Evolutionary conservation across 352 stramenopile genomes (phyloP), one percentile per base, ranked within the genome.

Genomic region (Phytophthora cryptogea): DNA sequence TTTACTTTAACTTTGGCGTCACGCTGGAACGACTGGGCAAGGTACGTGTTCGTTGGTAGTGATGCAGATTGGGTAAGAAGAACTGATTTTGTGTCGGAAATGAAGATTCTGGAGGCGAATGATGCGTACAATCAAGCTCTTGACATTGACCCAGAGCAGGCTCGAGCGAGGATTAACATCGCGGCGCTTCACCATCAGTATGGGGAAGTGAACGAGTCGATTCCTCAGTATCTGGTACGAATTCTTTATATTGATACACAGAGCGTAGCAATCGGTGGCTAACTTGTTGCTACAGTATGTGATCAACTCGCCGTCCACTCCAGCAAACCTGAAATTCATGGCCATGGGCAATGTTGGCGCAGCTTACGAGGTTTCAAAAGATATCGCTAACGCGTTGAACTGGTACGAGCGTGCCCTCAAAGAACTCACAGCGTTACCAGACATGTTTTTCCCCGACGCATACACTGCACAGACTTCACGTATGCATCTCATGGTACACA

Each of bases 181-280:
- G 85, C 83, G 16, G 71, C 79, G 6, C 56, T 91, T 16, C 76
- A 92, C 32, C 81, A 92, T 28, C 66, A 70, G 31, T 76, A 80
- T 51, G 85, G 85, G 5, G 56, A 86, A 5, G 60, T 80, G n/a
- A 55, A 63, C 36, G 66, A 72, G 8, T 83, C 85, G 2, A 72
- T 92, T 10, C 64, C 60, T 9, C 57, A 70, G 10, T 94, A 92
- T 58, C 43, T 71, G 41, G 63, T 71, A 46, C 46, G 57, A 23
- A 23, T 43, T 51, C 11, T 46, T 5, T 55, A 56, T 17, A 49
- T 44, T 41, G 14, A 5, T 55, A 16, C 2, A 10, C 5, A 43
- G 37, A 27, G 11, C 14, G 3, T 11, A 49, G 13, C 17, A 31
- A 5, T 53, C 20, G 14, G 5, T 9, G 11, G 17, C 14, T 65